These are phyloP conservation scores for Nematocida sp. DNA, from an alignment of 371 early-diverging fungal genomes.

Conservation along the genomic window DNA sequence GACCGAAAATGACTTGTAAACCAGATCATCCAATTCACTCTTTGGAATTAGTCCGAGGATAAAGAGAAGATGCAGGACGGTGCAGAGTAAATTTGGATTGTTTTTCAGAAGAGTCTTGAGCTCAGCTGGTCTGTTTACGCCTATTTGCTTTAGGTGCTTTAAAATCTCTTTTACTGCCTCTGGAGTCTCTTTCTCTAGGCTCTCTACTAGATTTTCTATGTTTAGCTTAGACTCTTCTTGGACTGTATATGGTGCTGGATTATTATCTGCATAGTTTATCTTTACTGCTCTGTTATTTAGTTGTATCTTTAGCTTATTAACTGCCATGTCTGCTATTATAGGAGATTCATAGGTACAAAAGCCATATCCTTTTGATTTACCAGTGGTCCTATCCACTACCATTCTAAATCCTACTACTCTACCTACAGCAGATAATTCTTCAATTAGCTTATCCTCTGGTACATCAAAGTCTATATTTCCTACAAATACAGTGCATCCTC, in stretches of 20 bases:
- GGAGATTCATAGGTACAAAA: slow-evolving; percentile 66
- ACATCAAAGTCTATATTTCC: slow-evolving; percentile 66
- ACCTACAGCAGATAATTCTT: slow-evolving; percentile 64
- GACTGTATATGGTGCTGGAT: slow-evolving; percentile 46
- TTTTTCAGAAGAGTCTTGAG: slow-evolving; percentile 60
- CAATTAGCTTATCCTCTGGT: slow-evolving; percentile 63
- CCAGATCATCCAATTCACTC: slow-evolving; percentile 42
- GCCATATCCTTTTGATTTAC: slow-evolving; percentile 65
- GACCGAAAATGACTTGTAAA: slow-evolving; percentile 56
- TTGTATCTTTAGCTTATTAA: slow-evolving; percentile 62
- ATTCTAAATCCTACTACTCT: slow-evolving; percentile 63
- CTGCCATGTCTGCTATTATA: slow-evolving; percentile 64
- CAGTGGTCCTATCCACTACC: slow-evolving; percentile 64
- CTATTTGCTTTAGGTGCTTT: slow-evolving; percentile 62
- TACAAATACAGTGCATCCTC: slow-evolving; percentile 65
- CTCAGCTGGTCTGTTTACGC: slow-evolving; percentile 61
- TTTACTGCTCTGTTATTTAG: slow-evolving; percentile 64
- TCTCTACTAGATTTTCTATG: slow-evolving; percentile 56
- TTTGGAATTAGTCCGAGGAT: slow-evolving; percentile 55
- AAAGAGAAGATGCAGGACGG: slow-evolving; percentile 55
- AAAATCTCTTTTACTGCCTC: slow-evolving; percentile 63
- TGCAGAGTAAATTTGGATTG: slow-evolving; percentile 57
- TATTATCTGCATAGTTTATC: slow-evolving; percentile 66
- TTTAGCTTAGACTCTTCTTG: slow-evolving; percentile 50
- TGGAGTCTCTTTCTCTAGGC: slow-evolving; percentile 59